Base-by-base conservation (phyloP, 225 moss, liverwort and hornwort genomes). In the Asterella californica region DNA sequence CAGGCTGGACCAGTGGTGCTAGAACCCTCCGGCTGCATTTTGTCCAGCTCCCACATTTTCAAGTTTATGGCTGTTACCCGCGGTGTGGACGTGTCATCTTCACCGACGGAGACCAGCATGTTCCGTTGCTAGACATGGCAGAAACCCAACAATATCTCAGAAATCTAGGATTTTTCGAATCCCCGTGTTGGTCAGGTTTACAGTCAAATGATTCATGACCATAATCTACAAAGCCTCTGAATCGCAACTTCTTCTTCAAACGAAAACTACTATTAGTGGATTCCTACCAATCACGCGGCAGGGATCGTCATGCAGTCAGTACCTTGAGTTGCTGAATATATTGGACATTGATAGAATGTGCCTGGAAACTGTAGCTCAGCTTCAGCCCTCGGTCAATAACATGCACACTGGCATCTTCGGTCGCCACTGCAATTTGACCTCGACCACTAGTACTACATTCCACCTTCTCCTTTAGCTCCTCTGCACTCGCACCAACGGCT, bases 1-100 rank as follows among this genome's bases (percentile, higher is more conserved):
- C 95, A 92, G 49, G 90, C 93, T 82, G 99, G 99, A 62, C 91
- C 93, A 55, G 89, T 86, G 25, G 88, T 92, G 79, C 95, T 93
- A 67, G 99, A 99, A 32, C 95, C 93, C 88, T 99, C 99, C 4
- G 93, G 81, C 70, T 88, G 90, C 72, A 99, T 91, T 85, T 91
- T 99, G 85, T 99, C 99, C 72, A 99, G 85, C 83, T 99, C 99
- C 99, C 99, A 99, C 95, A 95, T 91, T 90, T 95, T 99, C 83
- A 99, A 81, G 83, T 85, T 90, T 84, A 93, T 72, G 52, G 90
- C 88, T 10, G 90, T 85, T 37, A 85, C 88, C 42, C 81, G 86
- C 12, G 86, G 85, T 33, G 86, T 87, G 75, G 94, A 85, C 1
- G 93, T 88, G 46, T 95, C 97, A 77, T 99, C 99, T 62, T 99